Base-by-base conservation (phyloP, 768 basidiomycete genomes). In the Pleurotus tuoliensis region DNA sequence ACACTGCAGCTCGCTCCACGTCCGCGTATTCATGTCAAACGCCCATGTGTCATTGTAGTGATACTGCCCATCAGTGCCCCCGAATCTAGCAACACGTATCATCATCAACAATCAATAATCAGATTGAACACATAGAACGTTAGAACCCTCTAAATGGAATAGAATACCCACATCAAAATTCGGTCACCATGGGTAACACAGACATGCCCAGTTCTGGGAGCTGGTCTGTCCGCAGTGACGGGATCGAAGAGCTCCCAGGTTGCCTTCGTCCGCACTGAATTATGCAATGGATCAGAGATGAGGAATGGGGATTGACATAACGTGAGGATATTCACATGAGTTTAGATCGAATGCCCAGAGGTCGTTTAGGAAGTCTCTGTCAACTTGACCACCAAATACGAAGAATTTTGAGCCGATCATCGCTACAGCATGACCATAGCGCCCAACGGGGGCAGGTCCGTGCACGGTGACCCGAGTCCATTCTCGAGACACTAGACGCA, bases 21-120 rank as follows among this genome's bases (percentile, higher is more conserved):
- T 82, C 54, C 82, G 79, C 0, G 92, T 88, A 39, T 77, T 78
- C 50, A 94, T 75, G 68, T 96, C 93, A 71, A 91, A 98, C 1
- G 86, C 80, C 97, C 97, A 99, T 5, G 94, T 98, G 68, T 99
- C 97, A 70, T 98, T 99, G 74, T 99, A 99, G 68, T 98, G 97
- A 71, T 90, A 98, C 67, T 88, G 86, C n/a, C 95, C 95, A 67
- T 99, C 97, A 11, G 97, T 99, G 47, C 97, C 97, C 30, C 97
- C 97, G 63, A 99, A 98, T 49, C 92, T 95, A 59, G 59, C 56
- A 51, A 15, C 63, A 61, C 58, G 7, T 64, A 59, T 34, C 30
- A 34, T 34, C 58, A 57, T 38, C 12, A 27, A 38, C 40, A 57
- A 30, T 7, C 34, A 30, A 24, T 40, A 25, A 30, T 13, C 55